Evolutionary conservation across 2,329 filamentous ascomycete species (phyloP), one percentile per base, ranked within the genome.

Genomic region (Ramichloridium luteum): DNA sequence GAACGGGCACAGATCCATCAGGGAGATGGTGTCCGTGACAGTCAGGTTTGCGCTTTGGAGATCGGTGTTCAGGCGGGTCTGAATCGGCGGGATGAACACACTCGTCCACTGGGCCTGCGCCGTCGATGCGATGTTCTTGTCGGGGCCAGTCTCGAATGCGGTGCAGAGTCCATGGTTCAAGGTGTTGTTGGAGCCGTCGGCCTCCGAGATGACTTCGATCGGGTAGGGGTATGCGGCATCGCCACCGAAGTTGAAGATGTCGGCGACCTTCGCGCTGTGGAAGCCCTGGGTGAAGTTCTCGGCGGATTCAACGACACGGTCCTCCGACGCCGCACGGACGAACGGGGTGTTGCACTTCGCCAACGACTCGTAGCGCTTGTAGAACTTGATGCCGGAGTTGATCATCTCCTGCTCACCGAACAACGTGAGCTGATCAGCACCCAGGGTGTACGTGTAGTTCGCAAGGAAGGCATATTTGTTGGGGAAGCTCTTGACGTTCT

Each of bases 1-100:
- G 58, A 84, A 93, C 0, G 86, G 77, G 49, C 86, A 94, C 38
- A 93, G 64, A 47, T 93, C 84, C 84, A 94, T 93, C 18, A 94
- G 53, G 35, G 68, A 70, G 35, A 85, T 62, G 1, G 75, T 72
- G 18, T 88, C 75, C 1, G 60, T 49, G 9, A 64, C 50, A 3
- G 68, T 71, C 25, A 93, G 54, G 38, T 79, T 73, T 4, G 71
- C 75, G 2, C 80, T 79, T 0, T 67, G 68, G 1, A 94, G 64
- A 38, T 77, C 71, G 10, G 59, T 47, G 50, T 86, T 84, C 25
- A 93, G 57, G 5, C 82, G 73, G 2, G 65, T 55, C n/a, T 69
- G 67, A 41, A 93, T 81, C 0, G 72, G 57, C 0, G 74, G 71
- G 1, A 74, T 64, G 50, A 90, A 92, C 4, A 68, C 61, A 4